A percentile compares a stretch with the other conserved stretches of the same genome.
phyloP scores from a whole-genome alignment of 1,284 basidiomycete species.

The Pyrrhoderma noxium region DNA sequence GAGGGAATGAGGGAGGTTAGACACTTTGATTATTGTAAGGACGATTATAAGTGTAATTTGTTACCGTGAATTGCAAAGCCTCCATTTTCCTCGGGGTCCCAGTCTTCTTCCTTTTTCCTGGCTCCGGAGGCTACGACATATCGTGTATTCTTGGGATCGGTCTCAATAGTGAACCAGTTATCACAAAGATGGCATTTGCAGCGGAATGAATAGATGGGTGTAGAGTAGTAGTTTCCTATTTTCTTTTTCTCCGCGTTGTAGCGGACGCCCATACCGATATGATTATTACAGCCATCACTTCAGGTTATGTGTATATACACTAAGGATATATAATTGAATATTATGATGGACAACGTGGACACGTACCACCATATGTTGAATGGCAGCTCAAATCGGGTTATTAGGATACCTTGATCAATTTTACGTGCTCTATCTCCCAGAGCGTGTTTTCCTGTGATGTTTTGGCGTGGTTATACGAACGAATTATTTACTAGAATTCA shows the following conservation, averaged over 20 bases:
- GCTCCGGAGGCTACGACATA: conserved; percentile 93
- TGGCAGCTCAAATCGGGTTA: conserved; percentile 89
- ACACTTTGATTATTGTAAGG: too few relatives aligned
- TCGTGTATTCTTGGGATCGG: conserved; percentile 95
- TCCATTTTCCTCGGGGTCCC: conserved; percentile 94
- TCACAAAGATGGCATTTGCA: conserved; percentile 96
- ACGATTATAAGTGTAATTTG: background rate
- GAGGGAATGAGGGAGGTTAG: background rate
- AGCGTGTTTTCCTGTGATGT: conserved; percentile 80
- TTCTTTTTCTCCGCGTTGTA: conserved; percentile 99
- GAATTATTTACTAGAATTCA: background rate
- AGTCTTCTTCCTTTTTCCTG: conserved; percentile 86
- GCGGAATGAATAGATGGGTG: conserved; percentile 89
- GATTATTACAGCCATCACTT: conserved; percentile 85
- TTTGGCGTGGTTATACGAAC: conserved; percentile 18
- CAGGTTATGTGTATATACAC: background rate
- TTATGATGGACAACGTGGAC: too few relatives aligned
- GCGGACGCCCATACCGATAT: conserved; percentile 94
- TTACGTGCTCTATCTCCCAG: conserved; percentile 88
- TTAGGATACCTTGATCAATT: conserved; percentile 88
- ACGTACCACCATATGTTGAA: conserved; percentile 97
- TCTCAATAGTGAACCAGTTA: conserved; percentile 94
- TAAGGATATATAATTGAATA: too few relatives aligned
- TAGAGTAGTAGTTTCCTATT: conserved; percentile 91
- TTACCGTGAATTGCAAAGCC: conserved; percentile 83